Evolutionary conservation across 2,329 filamentous ascomycete genomes (phyloP).

Genomic region (Colletotrichum siamense): DNA sequence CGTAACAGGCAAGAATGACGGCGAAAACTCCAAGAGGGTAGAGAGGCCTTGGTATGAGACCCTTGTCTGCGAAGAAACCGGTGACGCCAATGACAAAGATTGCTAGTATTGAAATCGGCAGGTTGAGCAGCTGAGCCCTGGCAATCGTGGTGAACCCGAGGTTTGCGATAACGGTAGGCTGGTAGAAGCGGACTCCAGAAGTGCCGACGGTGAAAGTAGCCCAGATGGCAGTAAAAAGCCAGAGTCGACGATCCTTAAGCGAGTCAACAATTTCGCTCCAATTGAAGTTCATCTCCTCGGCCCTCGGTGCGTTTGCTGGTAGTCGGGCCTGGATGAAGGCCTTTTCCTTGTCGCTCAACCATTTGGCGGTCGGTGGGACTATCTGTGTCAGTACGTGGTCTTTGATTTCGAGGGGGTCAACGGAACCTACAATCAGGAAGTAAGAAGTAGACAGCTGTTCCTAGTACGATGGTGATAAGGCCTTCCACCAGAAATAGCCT

Average conservation of each 20-base stretch:
- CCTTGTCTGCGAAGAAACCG: constrained; percentile 47
- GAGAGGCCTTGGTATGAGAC: constrained; percentile 45
- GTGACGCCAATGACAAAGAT: constrained; percentile 46
- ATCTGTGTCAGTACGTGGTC: constrained; percentile 40
- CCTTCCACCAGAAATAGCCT: constrained; percentile 51
- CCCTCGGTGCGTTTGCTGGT: constrained; percentile 46
- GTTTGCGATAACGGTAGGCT: constrained; percentile 45
- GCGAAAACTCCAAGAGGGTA: constrained; percentile 48
- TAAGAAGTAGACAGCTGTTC: constrained; percentile 54
- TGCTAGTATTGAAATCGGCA: constrained; percentile 48
- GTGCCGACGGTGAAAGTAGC: constrained; percentile 49
- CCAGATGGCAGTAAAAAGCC: constrained; percentile 51
- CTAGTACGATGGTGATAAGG: constrained; percentile 49
- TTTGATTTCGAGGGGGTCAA: constrained; percentile 38
- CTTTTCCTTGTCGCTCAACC: constrained; percentile 51
- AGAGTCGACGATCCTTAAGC: constrained; percentile 45
- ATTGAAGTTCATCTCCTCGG: constrained; percentile 45
- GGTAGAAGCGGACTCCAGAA: constrained; percentile 45
- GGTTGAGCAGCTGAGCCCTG: constrained; percentile 52
- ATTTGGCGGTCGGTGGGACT: constrained; percentile 49
- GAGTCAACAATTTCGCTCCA: constrained; percentile 40
- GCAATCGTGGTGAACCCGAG: constrained; percentile 46
- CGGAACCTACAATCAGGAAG: constrained; percentile 54
- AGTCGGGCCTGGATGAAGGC: constrained; percentile 53
- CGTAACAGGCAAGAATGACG: constrained; percentile 49